Evolutionary conservation across 768 basidiomycete species (phyloP), one percentile per base, ranked within the genome.

Genomic region (Calocybe indica): DNA sequence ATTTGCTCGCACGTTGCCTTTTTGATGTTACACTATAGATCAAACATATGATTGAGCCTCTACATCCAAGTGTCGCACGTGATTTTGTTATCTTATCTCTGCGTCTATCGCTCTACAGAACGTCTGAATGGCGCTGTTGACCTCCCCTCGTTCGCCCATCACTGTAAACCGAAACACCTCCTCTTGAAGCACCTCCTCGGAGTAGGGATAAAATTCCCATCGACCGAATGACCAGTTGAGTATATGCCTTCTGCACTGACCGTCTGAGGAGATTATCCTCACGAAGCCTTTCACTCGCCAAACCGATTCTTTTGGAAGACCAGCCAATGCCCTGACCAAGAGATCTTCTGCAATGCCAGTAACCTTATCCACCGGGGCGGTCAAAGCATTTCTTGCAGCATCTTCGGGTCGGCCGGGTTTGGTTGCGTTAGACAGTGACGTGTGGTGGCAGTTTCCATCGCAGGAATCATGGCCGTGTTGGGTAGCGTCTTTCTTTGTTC

Each of bases 161-260:
- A 88, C 76, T n/a, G 92, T 95, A 61, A 95, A 53, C 46, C 74
- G 70, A 15, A 92, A 58, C 29, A 71, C 67, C 4, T 64, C 72
- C 8, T 55, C 60, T 1, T 57, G 59, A 14, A 54, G 55, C n/a
- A 61, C 43, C 33, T 56, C 55, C n/a, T 65, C 64, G 1, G 62
- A 62, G 34, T 66, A 53, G 13, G 62, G 55, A 4, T 62, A 69
- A 8, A 82, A 74, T 28, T 92, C 89, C 60, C 78, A 83, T 36
- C 93, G 78, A 10, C 90, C 90, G 67, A 96, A 97, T 6, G 93
- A 92, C 91, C 92, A 97, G 60, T 97, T 97, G 49, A 95, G 56
- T 50, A 92, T 86, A 59, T 74, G 62, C 52, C 66, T 56, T 6
- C 68, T 22, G 22, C 22, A 22, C 22, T 22, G 22, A 22, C 22